phyloP scores from a whole-genome alignment of 495 filamentous ascomycete species.

The Cercophora scortea region DNA sequence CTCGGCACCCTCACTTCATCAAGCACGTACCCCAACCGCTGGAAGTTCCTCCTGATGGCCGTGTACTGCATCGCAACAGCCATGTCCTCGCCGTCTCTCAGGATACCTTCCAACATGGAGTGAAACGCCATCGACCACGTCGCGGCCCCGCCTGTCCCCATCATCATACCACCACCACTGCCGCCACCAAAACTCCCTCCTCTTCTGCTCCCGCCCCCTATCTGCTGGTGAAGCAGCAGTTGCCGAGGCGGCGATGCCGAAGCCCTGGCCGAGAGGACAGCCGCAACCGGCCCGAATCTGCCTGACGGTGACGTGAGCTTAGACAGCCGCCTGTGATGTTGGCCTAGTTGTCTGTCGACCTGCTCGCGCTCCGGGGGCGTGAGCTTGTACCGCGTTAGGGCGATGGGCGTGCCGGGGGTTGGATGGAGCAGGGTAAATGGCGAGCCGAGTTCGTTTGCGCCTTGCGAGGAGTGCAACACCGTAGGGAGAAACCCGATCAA shows the following conservation, averaged over 20 bases:
- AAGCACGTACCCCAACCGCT: slow-evolving; percentile 27
- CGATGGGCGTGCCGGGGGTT: slow-evolving; percentile 1
- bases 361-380: slow-evolving; percentile 7
- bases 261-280: slow-evolving; percentile 13
- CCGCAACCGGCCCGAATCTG: slow-evolving; percentile 28
- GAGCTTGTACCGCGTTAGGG: slow-evolving; percentile 12
- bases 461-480: slow-evolving; percentile 20
- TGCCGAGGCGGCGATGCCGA: background rate
- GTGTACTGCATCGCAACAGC: slow-evolving; percentile 34
- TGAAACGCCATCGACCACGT: slow-evolving; percentile 41
- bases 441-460: slow-evolving; percentile 11
- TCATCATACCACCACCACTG: background rate
- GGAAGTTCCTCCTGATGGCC: slow-evolving; percentile 28
- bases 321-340: slow-evolving; percentile 25
- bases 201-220: background rate
- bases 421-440: slow-evolving; percentile 23
- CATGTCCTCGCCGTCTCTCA: slow-evolving; percentile 41
- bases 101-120: slow-evolving; percentile 30
- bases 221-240: background rate
- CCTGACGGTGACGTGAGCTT: slow-evolving; percentile 26
- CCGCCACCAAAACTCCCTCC: too few relatives aligned
- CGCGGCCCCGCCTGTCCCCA: slow-evolving; percentile 1
- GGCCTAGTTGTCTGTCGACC: slow-evolving; percentile 26
- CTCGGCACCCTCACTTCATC: slow-evolving; percentile 29
- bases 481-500: slow-evolving; percentile 22